A percentile compares a stretch with the other conserved stretches of the same genome.
Conservation (phyloP, 352 stramenopile species). For the Phytophthora idaei region DNA sequence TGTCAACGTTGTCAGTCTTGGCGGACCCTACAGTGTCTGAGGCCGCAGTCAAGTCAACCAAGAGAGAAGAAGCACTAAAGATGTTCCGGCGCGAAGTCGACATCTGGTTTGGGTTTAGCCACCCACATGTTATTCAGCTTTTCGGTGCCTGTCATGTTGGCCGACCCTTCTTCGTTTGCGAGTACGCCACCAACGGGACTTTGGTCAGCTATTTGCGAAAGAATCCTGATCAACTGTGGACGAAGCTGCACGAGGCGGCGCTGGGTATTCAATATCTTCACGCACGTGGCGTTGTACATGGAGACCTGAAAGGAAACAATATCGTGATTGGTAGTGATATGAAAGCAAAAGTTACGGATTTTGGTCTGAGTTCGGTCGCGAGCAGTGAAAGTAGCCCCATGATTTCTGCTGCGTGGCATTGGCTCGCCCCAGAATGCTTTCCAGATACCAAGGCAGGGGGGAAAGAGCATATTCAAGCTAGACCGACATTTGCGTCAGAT, state of each 20-base stretch:
- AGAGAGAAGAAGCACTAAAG: conserved; percentile 1
- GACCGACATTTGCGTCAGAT: conserved; percentile 10
- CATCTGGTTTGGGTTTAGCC: conserved; percentile 29
- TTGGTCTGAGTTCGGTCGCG: conserved; percentile 14
- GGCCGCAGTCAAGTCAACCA: background rate
- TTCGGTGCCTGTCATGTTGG: conserved; percentile 29
- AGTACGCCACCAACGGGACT: conserved; percentile 23
- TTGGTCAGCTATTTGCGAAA: conserved; percentile 24
- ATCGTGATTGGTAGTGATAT: conserved; percentile 20
- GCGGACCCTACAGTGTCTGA: background rate
- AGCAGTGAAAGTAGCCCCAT: background rate
- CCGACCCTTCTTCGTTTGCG: conserved; percentile 24
- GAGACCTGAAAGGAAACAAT: conserved; percentile 1
- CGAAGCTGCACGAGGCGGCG: conserved; percentile 18
- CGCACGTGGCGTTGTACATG: background rate
- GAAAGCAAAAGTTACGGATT: conserved; percentile 12
- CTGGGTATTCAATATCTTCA: conserved; percentile 20
- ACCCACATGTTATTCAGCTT: conserved; percentile 25
- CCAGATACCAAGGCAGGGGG: background rate
- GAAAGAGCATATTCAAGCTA: no score
- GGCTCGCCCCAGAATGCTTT: conserved; percentile 16
- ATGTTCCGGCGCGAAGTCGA: conserved; percentile 27
- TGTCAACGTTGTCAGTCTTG: no score
- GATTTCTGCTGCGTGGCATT: conserved; percentile 11
- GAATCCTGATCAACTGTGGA: conserved; percentile 4